phyloP scores from a whole-genome alignment of 257 asterid genomes.

The Coffea eugenioides region DNA sequence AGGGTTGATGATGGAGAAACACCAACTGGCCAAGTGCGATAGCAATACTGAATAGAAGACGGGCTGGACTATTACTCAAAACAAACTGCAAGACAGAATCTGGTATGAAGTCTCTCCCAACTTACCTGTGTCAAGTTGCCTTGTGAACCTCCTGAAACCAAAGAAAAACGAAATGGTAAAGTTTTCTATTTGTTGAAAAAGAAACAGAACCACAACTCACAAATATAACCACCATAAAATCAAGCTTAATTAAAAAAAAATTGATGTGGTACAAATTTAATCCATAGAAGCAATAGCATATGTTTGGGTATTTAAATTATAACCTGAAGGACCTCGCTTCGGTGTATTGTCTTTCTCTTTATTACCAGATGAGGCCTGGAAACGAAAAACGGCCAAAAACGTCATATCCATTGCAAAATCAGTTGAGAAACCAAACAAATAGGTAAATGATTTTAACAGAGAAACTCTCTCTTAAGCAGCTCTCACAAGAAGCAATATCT shows the following conservation, averaged over 20 bases:
- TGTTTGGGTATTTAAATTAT: slow-evolving; percentile 13
- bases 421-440: neutral
- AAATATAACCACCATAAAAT: neutral
- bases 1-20: neutral
- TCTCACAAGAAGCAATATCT: neutral
- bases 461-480: neutral
- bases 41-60: neutral
- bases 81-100: neutral
- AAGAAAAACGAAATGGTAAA: neutral
- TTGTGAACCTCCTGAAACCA: slow-evolving; percentile 43
- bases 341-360: slow-evolving; percentile 41
- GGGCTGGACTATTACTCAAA: neutral
- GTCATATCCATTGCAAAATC: neutral
- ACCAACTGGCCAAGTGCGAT: neutral
- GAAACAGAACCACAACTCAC: neutral
- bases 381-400: slow-evolving; percentile 15
- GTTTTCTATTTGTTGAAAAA: neutral
- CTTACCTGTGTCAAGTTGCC: slow-evolving; percentile 24
- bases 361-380: slow-evolving; percentile 56
- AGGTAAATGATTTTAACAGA: neutral
- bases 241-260: neutral
- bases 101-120: neutral
- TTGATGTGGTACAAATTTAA: neutral
- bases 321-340: slow-evolving; percentile 64
- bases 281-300: neutral